These are phyloP conservation scores for Immersiporthe knoxdaviesiana DNA, from an alignment of 2,329 filamentous ascomycete species.

Conservation along the genomic window DNA sequence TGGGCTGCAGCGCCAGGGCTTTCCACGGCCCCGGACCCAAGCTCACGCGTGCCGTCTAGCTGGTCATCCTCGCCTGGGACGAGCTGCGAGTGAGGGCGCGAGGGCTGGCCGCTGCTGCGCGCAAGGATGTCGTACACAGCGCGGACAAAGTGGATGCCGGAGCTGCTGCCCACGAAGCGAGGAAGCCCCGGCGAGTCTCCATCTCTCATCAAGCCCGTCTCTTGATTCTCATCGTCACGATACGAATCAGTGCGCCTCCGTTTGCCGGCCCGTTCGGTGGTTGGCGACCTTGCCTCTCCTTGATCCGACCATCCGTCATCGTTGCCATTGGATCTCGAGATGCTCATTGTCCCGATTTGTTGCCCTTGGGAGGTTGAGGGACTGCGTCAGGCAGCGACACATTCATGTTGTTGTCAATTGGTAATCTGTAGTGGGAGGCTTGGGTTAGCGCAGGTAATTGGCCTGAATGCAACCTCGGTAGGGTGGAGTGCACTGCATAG, in stretches of 20 bases:
- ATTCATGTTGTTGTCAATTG: background rate
- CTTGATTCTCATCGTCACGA: constrained; percentile 20
- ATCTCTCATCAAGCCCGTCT: constrained; percentile 53
- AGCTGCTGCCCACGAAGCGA: constrained; percentile 60
- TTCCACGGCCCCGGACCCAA: background rate
- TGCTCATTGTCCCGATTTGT: constrained; percentile 15
- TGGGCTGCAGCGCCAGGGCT: constrained; percentile 33
- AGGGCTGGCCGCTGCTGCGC: constrained; percentile 18
- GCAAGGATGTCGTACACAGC: constrained; percentile 56
- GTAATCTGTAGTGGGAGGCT: background rate
- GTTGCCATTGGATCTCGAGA: constrained; percentile 1
- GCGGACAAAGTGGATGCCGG: constrained; percentile 62
- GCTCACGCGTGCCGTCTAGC: constrained; percentile 36
- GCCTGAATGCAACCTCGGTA: background rate
- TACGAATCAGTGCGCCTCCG: constrained; percentile 20
- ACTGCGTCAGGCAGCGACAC: background rate
- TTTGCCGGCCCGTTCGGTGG: constrained; percentile 20
- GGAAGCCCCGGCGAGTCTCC: constrained; percentile 48
- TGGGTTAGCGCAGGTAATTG: background rate
- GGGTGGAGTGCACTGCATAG: background rate
- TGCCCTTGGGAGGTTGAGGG: background rate
- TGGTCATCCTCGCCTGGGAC: constrained; percentile 63
- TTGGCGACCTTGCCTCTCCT: constrained; percentile 9
- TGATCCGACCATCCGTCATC: constrained; percentile 19
- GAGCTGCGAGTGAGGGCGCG: constrained; percentile 40